Conservation (phyloP, 2,329 filamentous ascomycete genomes). For the Stachybotrys chlorohalonatus region DNA sequence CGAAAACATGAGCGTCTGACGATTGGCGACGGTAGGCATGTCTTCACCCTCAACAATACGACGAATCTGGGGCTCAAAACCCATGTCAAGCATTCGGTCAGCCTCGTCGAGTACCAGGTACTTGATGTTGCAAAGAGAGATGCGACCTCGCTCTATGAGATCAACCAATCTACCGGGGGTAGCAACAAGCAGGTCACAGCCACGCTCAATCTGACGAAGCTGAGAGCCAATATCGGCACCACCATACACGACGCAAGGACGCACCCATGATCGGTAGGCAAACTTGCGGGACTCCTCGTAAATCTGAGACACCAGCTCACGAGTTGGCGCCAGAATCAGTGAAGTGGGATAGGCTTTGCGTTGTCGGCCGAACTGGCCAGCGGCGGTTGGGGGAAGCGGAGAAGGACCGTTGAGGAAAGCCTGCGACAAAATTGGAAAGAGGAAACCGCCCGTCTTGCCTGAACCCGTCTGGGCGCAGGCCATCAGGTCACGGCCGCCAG, state of each 20-base stretch:
- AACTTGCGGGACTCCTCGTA: slow-evolving; percentile 98
- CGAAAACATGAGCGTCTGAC: slow-evolving; percentile 99
- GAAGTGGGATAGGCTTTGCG: slow-evolving; percentile 98
- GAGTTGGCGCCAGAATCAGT: slow-evolving; percentile 89
- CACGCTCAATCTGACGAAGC: slow-evolving; percentile 94
- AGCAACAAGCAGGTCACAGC: slow-evolving; percentile 93
- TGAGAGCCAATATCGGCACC: slow-evolving; percentile 98
- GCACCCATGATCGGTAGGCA: slow-evolving; percentile 96
- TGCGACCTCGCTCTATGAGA: slow-evolving; percentile 95
- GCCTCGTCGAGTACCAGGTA: slow-evolving; percentile 98
- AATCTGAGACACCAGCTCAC: slow-evolving; percentile 98
- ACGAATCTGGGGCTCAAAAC: slow-evolving; percentile 99
- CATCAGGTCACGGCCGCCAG: slow-evolving; percentile 97
- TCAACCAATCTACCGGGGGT: slow-evolving; percentile 96
- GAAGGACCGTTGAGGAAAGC: slow-evolving; percentile 86
- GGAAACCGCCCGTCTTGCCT: slow-evolving; percentile 98
- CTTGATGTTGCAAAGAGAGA: slow-evolving; percentile 97
- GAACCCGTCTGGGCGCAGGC: slow-evolving; percentile 99
- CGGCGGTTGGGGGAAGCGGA: slow-evolving; percentile 50
- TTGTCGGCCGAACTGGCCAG: slow-evolving; percentile 76
- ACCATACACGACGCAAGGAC: slow-evolving; percentile 96
- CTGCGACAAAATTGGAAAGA: slow-evolving; percentile 98
- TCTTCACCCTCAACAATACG: slow-evolving; percentile 98
- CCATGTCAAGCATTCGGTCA: slow-evolving; percentile 99
- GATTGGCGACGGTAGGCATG: slow-evolving; percentile 75